phyloP scores from a whole-genome alignment of 257 asterid genomes.

The Schizonepeta tenuifolia region DNA sequence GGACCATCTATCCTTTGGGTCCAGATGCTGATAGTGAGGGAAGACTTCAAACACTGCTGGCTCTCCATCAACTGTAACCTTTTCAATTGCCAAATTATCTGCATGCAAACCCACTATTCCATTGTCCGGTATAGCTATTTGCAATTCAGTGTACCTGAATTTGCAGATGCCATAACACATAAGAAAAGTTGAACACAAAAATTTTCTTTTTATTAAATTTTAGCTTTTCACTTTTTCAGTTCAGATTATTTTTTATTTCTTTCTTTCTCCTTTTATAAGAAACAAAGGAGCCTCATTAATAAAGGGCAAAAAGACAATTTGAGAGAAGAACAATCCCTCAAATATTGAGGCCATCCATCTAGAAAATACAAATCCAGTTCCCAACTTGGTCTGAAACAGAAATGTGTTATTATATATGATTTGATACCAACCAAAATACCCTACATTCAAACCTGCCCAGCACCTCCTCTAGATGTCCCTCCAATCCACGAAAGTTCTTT shows the following conservation, averaged over 20 bases:
- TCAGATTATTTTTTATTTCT: background rate
- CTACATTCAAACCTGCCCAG: background rate
- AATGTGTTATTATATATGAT: background rate
- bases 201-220: background rate
- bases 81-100: constrained; percentile 91
- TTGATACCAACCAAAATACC: background rate
- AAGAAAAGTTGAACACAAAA: constrained; percentile 5
- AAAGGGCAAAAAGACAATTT: background rate
- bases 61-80: constrained; percentile 91
- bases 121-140: constrained; percentile 81
- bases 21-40: constrained; percentile 88
- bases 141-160: constrained; percentile 90
- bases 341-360: background rate
- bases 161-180: constrained; percentile 32
- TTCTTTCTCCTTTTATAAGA: background rate
- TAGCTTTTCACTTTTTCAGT: constrained; percentile 2
- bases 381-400: background rate
- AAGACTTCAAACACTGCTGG: constrained; percentile 88
- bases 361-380: background rate
- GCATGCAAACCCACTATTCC: constrained; percentile 98
- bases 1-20: constrained; percentile 93
- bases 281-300: background rate
- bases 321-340: background rate
- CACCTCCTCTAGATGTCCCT: background rate
- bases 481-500: background rate